Evolutionary conservation across 352 stramenopile species (phyloP), one percentile per base, ranked within the genome.

Genomic region (Plasmopara halstedii): DNA sequence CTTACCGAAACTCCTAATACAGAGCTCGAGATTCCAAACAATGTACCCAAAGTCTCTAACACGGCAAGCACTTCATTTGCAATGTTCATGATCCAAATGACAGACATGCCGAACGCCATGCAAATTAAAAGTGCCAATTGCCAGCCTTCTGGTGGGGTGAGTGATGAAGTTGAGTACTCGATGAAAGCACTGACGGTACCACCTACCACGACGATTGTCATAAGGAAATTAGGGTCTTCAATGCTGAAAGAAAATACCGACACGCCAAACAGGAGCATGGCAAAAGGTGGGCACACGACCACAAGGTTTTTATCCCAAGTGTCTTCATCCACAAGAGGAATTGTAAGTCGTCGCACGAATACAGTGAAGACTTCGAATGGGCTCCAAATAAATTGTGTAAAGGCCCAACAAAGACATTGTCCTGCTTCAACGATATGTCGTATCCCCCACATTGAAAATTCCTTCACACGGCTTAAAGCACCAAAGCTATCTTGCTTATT

Each of bases 61-160:
- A 91, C 64, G 11, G 64, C 68, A 10, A 91, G 69, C 2, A 87
- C 75, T 53, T 91, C 79, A 25, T 85, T 76, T 6, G 79, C 79
- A 38, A 91, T 87, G 17, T 83, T 87, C 76, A 88, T 88, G 55
- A 91, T 91, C 79, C 79, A 91, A 45, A 88, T 70, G 31, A 91
- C 73, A 2, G 79, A 91, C 76, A 91, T 91, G 18, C 80, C 64
- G 39, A 91, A 91, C 13, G 70, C 79, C n/a, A 87, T 50, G 21
- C 55, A 73, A 26, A 91, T 66, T 19, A 83, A 87, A 27, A 77
- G 73, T 4, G 65, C 62, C 9, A 88, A 43, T 5, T 52, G 43
- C 38, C 43, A 51, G n/a, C 74, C 76, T 38, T 70, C 51, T 1
- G 79, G 79, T 20, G 79, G 79, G 8, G 50, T 53, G 17, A 75